These are phyloP conservation scores for Mallotus repandus DNA, from an alignment of 441 rosid genomes.

Conservation along the genomic window DNA sequence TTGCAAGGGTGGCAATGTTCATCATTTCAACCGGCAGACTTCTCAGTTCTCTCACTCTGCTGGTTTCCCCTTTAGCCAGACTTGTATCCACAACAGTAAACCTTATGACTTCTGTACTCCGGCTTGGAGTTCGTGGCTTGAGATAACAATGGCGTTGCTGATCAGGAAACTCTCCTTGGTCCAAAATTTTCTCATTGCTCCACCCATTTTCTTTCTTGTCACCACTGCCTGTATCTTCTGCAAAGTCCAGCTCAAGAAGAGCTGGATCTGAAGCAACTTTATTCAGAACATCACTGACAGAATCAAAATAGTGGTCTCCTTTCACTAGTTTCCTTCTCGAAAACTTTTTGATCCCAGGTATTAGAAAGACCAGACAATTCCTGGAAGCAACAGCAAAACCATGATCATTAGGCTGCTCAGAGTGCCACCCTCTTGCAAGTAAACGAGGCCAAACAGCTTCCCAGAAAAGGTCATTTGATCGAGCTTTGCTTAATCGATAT, in stretches of 20 bases:
- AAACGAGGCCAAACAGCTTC: conserved; percentile 98
- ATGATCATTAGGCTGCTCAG: conserved; percentile 69
- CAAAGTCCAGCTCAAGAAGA: conserved; percentile 47
- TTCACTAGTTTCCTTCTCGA: conserved; percentile 45
- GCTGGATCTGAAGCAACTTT: conserved; percentile 49
- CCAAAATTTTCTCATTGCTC: conserved; percentile 24
- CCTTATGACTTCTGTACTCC: conserved; percentile 26
- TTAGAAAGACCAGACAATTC: conserved; percentile 44
- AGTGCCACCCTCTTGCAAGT: conserved; percentile 90
- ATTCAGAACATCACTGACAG: conserved; percentile 47
- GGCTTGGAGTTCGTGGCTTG: conserved; percentile 43
- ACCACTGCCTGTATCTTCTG: conserved; percentile 21
- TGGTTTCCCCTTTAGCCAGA: conserved; percentile 24
- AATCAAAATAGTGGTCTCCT: conserved; percentile 59
- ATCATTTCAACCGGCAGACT: conserved; percentile 38
- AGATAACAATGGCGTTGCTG: conserved; percentile 42
- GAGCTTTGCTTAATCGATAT: conserved; percentile 72
- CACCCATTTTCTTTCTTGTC: conserved; percentile 30
- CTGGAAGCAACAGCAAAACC: conserved; percentile 33
- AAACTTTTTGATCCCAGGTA: conserved; percentile 51
- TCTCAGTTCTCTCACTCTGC: conserved; percentile 42
- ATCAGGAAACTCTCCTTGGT: conserved; percentile 29
- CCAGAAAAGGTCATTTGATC: conserved; percentile 86
- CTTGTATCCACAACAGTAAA: conserved; percentile 56
- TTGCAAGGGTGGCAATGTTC: conserved; percentile 22